These are phyloP conservation scores for Pyrenochaeta sp. DNA, from an alignment of 2,329 filamentous ascomycete species.

Conservation along the genomic window DNA sequence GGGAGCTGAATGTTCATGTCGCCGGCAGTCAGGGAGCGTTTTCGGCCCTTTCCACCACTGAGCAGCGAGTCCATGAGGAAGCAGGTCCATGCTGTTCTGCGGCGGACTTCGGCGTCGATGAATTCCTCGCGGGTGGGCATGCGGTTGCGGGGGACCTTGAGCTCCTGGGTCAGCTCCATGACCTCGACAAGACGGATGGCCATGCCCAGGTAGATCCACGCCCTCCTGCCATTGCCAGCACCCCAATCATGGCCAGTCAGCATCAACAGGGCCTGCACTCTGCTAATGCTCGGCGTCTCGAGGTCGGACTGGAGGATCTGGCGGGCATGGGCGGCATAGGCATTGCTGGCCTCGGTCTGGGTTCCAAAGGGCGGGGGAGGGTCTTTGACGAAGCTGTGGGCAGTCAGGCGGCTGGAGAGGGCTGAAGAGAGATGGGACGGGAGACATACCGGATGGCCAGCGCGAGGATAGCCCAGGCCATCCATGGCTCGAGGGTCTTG, in stretches of 20 bases:
- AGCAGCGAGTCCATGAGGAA: conserved; percentile 53
- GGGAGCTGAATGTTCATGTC: conserved; percentile 51
- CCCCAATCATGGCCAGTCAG: conserved; percentile 57
- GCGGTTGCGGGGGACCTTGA: conserved; percentile 37
- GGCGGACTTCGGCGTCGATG: conserved; percentile 50
- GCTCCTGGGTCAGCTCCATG: conserved; percentile 50
- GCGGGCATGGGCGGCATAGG: conserved; percentile 50
- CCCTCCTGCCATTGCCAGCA: conserved; percentile 52
- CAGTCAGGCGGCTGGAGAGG: too few relatives aligned
- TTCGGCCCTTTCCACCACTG: conserved; percentile 51
- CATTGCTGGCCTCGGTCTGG: conserved; percentile 51
- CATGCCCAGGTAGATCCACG: conserved; percentile 53
- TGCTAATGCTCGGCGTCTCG: conserved; percentile 49
- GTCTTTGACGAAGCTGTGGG: conserved; percentile 45
- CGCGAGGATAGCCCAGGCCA: conserved; percentile 53
- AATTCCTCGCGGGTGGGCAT: conserved; percentile 49
- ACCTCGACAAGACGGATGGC: conserved; percentile 51
- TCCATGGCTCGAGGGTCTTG: conserved; percentile 46
- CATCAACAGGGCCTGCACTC: conserved; percentile 52
- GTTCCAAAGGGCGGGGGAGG: conserved; percentile 45
- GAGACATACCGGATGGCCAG: conserved; percentile 46
- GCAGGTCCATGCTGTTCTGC: conserved; percentile 52
- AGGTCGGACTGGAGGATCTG: conserved; percentile 51
- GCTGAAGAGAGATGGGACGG: too few relatives aligned
- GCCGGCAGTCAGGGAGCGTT: conserved; percentile 39